phyloP scores from a whole-genome alignment of 1,284 basidiomycete genomes.

The Exobasidium rhododendri region DNA sequence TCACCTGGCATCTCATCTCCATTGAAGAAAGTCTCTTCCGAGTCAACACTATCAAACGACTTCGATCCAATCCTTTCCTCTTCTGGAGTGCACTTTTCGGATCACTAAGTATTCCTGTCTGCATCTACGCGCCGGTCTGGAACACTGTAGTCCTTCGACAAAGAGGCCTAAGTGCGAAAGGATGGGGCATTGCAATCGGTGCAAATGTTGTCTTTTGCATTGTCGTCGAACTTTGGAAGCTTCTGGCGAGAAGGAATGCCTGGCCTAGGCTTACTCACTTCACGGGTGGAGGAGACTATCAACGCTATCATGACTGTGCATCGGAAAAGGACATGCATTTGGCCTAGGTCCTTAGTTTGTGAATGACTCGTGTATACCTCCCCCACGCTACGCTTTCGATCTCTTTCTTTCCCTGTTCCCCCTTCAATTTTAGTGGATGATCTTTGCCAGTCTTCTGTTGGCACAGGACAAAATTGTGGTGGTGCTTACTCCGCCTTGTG shows the following conservation, averaged over 20 bases:
- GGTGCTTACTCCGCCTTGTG: too few relatives aligned
- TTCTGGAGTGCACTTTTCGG: slow-evolving; percentile 43
- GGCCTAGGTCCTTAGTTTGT: too few relatives aligned
- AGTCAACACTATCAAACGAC: slow-evolving; percentile 35
- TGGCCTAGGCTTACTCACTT: slow-evolving; percentile 44
- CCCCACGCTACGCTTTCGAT: too few relatives aligned
- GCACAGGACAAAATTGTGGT: too few relatives aligned
- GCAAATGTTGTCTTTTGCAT: slow-evolving; percentile 32
- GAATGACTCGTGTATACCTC: too few relatives aligned
- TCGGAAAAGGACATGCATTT: not conserved
- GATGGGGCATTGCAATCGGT: slow-evolving; percentile 41
- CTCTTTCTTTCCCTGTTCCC: too few relatives aligned
- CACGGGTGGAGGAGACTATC: slow-evolving; percentile 27
- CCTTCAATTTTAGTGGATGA: too few relatives aligned
- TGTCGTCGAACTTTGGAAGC: slow-evolving; percentile 43
- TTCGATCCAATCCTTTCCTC: slow-evolving; percentile 41
- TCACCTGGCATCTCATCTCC: slow-evolving; percentile 46
- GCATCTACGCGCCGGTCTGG: slow-evolving; percentile 46
- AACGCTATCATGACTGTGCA: not conserved
- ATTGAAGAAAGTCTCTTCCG: slow-evolving; percentile 43
- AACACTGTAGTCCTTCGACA: slow-evolving; percentile 45
- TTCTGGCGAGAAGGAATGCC: slow-evolving; percentile 31
- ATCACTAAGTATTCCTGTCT: slow-evolving; percentile 36
- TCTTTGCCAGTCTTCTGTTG: too few relatives aligned
- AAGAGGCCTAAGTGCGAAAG: slow-evolving; percentile 31